Evolutionary conservation across 75 land plant species (phyloP).

Genomic region (Pseudotsuga menziesii): DNA sequence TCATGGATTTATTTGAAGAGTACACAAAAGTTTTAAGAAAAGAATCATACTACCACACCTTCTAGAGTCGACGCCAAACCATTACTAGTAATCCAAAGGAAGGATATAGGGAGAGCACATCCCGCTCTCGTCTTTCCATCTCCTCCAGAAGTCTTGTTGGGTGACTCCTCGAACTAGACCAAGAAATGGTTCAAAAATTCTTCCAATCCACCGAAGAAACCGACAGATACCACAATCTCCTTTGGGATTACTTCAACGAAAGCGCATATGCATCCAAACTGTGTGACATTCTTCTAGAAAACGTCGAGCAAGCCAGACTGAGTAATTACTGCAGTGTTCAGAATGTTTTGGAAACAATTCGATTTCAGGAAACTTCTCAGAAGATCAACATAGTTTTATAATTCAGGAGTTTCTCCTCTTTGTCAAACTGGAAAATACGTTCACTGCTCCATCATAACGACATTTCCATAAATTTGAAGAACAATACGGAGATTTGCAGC

Average conservation of each 20-base stretch:
- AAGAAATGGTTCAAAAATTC: slow-evolving; percentile 23
- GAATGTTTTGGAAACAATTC: not conserved
- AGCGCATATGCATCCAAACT: slow-evolving; percentile 43
- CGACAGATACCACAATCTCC: slow-evolving; percentile 13
- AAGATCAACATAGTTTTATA: not conserved
- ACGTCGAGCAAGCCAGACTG: slow-evolving; percentile 25
- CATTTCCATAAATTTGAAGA: not conserved
- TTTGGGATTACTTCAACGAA: slow-evolving; percentile 30
- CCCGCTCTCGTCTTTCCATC: not conserved
- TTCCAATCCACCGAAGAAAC: slow-evolving; percentile 8
- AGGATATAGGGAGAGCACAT: not conserved
- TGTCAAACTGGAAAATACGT: not conserved
- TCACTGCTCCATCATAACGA: not conserved
- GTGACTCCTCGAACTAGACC: slow-evolving; percentile 45
- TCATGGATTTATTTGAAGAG: slow-evolving; percentile 34
- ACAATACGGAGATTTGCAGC: not conserved
- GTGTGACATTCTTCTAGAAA: slow-evolving; percentile 37
- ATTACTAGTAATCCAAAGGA: slow-evolving; percentile 9
- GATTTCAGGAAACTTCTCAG: not conserved
- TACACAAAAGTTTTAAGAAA: slow-evolving; percentile 50
- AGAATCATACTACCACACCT: slow-evolving; percentile 48
- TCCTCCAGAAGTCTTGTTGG: slow-evolving; percentile 48
- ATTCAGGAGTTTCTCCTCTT: not conserved
- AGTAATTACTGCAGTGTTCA: slow-evolving; percentile 12
- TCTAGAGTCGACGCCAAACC: slow-evolving; percentile 16